Evolutionary conservation across 495 filamentous ascomycete species (phyloP).

Genomic region (Talaromyces liani): DNA sequence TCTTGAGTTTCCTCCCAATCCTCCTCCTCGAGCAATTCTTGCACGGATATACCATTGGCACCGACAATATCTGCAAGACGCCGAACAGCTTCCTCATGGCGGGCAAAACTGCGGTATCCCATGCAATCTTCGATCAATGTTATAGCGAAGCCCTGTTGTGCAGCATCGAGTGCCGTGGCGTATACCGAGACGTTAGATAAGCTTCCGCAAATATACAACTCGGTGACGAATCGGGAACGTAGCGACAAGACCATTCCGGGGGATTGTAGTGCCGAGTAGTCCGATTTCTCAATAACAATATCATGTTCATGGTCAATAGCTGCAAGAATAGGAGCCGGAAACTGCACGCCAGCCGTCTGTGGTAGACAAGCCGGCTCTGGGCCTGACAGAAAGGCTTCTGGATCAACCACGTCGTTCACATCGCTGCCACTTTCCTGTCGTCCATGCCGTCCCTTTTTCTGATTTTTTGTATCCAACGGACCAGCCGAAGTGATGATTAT

Average conservation of each 20-base stretch:
- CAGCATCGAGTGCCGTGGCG: conserved; percentile 88
- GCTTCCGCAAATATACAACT: conserved; percentile 88
- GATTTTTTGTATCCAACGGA: conserved; percentile 15
- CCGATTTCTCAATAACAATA: conserved; percentile 64
- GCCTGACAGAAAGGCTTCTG: conserved; percentile 57
- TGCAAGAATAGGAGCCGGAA: conserved; percentile 50
- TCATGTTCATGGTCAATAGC: conserved; percentile 53
- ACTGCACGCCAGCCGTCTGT: conserved; percentile 59
- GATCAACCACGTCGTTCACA: conserved; percentile 26
- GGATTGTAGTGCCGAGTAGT: conserved; percentile 83
- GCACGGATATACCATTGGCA: conserved; percentile 54
- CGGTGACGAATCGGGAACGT: conserved; percentile 72
- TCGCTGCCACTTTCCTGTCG: conserved; percentile 8
- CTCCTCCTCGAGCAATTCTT: conserved; percentile 48
- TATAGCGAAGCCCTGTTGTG: conserved; percentile 75
- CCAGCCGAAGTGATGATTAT: conserved; percentile 21
- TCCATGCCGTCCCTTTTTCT: conserved; percentile 13
- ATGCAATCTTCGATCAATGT: conserved; percentile 85
- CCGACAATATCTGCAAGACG: conserved; percentile 72
- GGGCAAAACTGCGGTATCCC: conserved; percentile 65
- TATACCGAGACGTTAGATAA: conserved; percentile 84
- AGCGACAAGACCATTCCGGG: conserved; percentile 63
- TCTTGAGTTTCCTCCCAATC: conserved; percentile 39
- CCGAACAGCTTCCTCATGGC: conserved; percentile 68
- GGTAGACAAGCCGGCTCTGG: conserved; percentile 48